Evolutionary conservation across 2,329 filamentous ascomycete species (phyloP), one percentile per base, ranked within the genome.

Genomic region (Exophiala xenobiotica): DNA sequence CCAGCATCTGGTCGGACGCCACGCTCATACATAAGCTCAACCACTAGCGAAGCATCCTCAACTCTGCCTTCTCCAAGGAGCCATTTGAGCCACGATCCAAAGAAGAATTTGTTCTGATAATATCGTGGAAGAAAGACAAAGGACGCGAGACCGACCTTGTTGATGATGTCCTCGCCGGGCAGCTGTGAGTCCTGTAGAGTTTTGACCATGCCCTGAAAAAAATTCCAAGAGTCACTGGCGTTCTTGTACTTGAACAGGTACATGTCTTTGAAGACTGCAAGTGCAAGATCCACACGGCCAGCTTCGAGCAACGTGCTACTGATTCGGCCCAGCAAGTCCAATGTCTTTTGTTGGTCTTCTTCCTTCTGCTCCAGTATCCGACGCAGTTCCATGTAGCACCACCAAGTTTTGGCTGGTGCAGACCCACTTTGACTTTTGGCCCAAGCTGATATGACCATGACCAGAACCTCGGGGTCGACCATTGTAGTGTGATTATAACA

Each of bases 261-360:
- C 90, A 96, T 95, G 66, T 96, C 89, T 60, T 86, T 88, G 67
- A 95, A 95, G 0, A 89, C 82, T 46, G 82, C 81, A 48, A 92
- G 77, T 1, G 88, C 88, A 53, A 84, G 78, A 53, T 86, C 79
- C 4, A 81, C 75, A 52, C 84, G 77, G 46, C 82, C 80, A 5
- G 81, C 78, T 18, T 83, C 75, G 20, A 96, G 71, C 63, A 95
- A 88, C 38, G 80, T 80, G 16, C 85, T 78, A 40, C 86, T 83
- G 27, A 91, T 78, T 54, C 79, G 74, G 65, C 95, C 90, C 61
- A 91, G 95, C 64, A 95, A 87, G 14, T 82, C 72, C 63, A 91
- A 83, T 2, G 90, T 74, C 4, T 79, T 75, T 20, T 75, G 71
- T 3, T 55, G 37, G 26, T 52, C 46, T 46, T 52, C 46, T 45